phyloP scores from a whole-genome alignment of 768 basidiomycete genomes.

The Dentipellis fragilis region DNA sequence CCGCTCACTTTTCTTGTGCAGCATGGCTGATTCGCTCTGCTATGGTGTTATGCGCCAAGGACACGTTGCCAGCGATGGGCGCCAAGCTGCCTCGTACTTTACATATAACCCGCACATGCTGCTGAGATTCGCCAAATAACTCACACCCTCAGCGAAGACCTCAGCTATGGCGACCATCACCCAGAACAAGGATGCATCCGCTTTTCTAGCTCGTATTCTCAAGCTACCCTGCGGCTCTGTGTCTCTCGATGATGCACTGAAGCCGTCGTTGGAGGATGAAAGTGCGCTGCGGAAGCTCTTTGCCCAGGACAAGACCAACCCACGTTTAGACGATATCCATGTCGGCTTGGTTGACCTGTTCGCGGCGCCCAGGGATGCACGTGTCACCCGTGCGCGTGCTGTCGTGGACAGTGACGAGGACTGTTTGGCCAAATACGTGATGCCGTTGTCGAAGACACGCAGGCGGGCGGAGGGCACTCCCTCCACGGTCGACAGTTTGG shows the following conservation, averaged over 20 bases:
- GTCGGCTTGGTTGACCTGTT: conserved; percentile 56
- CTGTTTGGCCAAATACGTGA: conserved; percentile 35
- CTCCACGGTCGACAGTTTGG: conserved; percentile 37
- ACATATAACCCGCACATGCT: no score
- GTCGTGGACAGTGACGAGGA: conserved; percentile 33
- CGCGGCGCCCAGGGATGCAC: conserved; percentile 35
- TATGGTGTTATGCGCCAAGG: no score
- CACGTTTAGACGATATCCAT: conserved; percentile 34
- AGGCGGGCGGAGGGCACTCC: conserved; percentile 40
- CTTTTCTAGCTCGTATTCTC: conserved; percentile 20
- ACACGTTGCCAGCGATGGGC: no score
- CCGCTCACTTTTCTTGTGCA: no score
- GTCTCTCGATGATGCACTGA: conserved; percentile 34
- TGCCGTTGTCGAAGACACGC: conserved; percentile 35
- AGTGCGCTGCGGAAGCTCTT: conserved; percentile 43
- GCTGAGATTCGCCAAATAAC: no score
- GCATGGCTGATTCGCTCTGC: no score
- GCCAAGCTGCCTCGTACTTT: no score
- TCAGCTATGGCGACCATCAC: not conserved
- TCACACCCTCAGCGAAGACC: no score
- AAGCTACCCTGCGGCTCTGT: conserved; percentile 18
- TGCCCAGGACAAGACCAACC: conserved; percentile 39
- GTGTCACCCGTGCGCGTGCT: conserved; percentile 40
- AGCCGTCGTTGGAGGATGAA: conserved; percentile 49
- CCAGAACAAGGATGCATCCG: conserved; percentile 19